phyloP scores from a whole-genome alignment of 257 asterid genomes.

The Ligustrum vulgare region DNA sequence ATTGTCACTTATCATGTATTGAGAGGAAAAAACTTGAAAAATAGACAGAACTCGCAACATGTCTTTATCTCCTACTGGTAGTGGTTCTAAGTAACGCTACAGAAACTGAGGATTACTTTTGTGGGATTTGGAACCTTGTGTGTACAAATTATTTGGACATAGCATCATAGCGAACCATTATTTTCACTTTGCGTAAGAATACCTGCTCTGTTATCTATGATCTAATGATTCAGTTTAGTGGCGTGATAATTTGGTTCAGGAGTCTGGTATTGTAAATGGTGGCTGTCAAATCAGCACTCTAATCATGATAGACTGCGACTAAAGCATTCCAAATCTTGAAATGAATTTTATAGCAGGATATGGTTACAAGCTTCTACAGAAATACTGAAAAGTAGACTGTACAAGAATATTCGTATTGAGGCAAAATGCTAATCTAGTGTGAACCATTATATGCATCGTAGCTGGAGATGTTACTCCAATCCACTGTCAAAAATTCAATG shows the following conservation, averaged over 20 bases:
- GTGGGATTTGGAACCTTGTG: neutral
- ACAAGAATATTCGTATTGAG: neutral
- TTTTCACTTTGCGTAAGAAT: constrained; percentile 5
- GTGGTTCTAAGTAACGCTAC: neutral
- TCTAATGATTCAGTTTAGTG: constrained; percentile 1
- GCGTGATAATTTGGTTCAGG: neutral
- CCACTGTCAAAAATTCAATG: neutral
- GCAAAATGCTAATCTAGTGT: neutral
- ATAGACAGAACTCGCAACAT: neutral
- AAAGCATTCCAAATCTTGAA: neutral
- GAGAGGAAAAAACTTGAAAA: neutral
- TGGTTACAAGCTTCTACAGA: neutral
- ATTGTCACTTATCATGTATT: neutral
- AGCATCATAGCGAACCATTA: neutral
- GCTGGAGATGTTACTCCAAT: neutral
- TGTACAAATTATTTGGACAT: neutral
- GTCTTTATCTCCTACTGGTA: neutral
- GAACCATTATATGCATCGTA: neutral
- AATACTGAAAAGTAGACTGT: neutral
- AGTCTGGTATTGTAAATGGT: neutral
- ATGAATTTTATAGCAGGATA: neutral
- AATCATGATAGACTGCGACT: neutral
- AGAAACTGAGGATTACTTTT: neutral
- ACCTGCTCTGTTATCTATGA: neutral
- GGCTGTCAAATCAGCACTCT: neutral